Evolutionary conservation across 2,329 filamentous ascomycete species (phyloP).

Genomic region (Dactylellina sp.): DNA sequence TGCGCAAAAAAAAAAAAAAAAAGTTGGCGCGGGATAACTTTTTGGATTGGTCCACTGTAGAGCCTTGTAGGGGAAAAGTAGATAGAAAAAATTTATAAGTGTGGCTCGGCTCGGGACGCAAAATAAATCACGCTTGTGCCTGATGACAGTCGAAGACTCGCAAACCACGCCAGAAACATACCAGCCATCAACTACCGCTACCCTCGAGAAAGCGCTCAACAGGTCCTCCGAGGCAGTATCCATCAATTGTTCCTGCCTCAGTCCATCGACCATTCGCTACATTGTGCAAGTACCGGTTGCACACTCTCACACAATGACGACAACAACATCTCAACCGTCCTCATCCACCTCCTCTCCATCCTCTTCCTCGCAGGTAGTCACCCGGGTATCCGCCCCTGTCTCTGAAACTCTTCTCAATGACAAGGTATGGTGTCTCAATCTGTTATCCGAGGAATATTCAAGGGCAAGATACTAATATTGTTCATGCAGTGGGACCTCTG

Average conservation of each 20-base stretch:
- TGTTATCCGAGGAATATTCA: slow-evolving; percentile 4
- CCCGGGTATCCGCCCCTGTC: slow-evolving; percentile 80
- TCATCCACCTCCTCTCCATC: slow-evolving; percentile 63
- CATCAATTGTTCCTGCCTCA: slow-evolving; percentile 26
- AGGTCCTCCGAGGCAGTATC: slow-evolving; percentile 11
- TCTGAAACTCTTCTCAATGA: slow-evolving; percentile 98
- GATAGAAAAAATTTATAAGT: slow-evolving; percentile 19
- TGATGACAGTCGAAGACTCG: slow-evolving; percentile 3
- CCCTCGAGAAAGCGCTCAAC: slow-evolving; percentile 6
- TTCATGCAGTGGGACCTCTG: slow-evolving; percentile 92
- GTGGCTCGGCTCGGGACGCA: slow-evolving; percentile 28
- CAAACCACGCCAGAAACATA: slow-evolving; percentile 6
- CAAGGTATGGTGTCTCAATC: slow-evolving; percentile 75
- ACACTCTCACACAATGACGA: slow-evolving; percentile 42
- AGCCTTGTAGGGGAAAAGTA: neutral
- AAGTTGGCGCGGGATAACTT: slow-evolving; percentile 15
- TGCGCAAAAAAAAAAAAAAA: slow-evolving; percentile 13
- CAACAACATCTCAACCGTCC: slow-evolving; percentile 54
- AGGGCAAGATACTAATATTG: slow-evolving; percentile 28
- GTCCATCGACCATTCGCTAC: slow-evolving; percentile 6
- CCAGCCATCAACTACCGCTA: slow-evolving; percentile 8
- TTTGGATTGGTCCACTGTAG: slow-evolving; percentile 8
- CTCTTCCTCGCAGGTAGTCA: slow-evolving; percentile 73
- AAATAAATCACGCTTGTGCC: slow-evolving; percentile 48
- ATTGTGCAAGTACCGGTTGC: slow-evolving; percentile 1